A percentile compares a stretch with the other conserved stretches of the same genome.
These are phyloP conservation scores for Vitis labrusca DNA, from an alignment of 164 flowering plant genomes.

Conservation along the genomic window DNA sequence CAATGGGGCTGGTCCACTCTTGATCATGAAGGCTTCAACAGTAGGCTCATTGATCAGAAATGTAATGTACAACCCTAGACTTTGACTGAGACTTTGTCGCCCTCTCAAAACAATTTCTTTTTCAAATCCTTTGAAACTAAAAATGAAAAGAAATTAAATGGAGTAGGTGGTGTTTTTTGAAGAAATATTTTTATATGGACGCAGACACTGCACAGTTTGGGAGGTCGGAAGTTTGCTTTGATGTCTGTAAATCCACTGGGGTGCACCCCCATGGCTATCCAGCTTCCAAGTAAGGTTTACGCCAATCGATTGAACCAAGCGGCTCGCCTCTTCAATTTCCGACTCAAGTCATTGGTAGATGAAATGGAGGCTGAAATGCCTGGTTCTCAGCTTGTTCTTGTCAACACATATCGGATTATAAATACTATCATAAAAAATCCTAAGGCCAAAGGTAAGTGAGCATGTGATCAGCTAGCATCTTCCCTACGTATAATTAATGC, in stretches of 20 bases:
- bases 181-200: neutral
- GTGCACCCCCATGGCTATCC: slow-evolving; percentile 36
- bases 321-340: slow-evolving; percentile 44
- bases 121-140: neutral
- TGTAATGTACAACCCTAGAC: no score
- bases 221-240: slow-evolving; percentile 62
- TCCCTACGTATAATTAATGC: no score
- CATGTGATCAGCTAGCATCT: neutral
- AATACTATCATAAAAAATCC: slow-evolving; percentile 45
- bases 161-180: neutral
- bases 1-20: no score
- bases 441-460: slow-evolving; percentile 33
- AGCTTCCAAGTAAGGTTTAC: slow-evolving; percentile 23
- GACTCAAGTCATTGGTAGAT: slow-evolving; percentile 37
- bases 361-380: slow-evolving; percentile 36
- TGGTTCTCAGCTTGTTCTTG: slow-evolving; percentile 44
- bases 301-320: slow-evolving; percentile 35
- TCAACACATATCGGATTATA: slow-evolving; percentile 49
- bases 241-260: slow-evolving; percentile 55
- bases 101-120: neutral
- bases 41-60: no score
- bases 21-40: no score
- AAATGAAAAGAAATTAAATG: neutral
- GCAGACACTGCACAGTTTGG: slow-evolving; percentile 58
- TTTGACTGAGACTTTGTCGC: no score